phyloP scores from a whole-genome alignment of 306 rosid species.

The Psophocarpus tetragonolobus region DNA sequence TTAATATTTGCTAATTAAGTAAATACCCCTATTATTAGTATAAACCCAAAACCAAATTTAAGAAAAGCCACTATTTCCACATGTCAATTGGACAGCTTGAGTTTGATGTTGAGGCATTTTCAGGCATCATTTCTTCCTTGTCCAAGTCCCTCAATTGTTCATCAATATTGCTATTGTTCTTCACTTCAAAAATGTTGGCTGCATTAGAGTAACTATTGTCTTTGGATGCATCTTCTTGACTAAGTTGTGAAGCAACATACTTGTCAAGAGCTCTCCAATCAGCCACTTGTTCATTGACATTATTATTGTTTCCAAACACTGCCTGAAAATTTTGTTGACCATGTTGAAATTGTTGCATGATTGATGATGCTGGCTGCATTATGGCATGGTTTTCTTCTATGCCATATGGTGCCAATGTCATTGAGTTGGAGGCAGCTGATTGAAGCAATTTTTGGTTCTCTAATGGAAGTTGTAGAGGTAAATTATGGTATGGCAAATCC shows the following conservation, averaged over 20 bases:
- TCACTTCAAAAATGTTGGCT: constrained; percentile 32
- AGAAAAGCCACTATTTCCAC: constrained; percentile 52
- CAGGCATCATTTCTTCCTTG: constrained; percentile 38
- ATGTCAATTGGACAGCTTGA: constrained; percentile 62
- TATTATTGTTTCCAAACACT: constrained; percentile 31
- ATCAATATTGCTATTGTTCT: constrained; percentile 11
- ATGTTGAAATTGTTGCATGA: constrained; percentile 39
- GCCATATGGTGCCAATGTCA: background rate
- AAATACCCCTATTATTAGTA: constrained; percentile 4
- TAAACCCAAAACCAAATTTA: background rate
- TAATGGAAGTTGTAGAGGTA: constrained; percentile 46
- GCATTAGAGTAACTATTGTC: constrained; percentile 32
- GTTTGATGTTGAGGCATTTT: constrained; percentile 51
- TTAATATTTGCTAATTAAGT: background rate
- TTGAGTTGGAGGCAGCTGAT: background rate
- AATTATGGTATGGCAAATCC: constrained; percentile 41
- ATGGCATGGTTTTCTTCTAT: background rate
- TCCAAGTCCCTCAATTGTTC: constrained; percentile 35
- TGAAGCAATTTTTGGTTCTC: constrained; percentile 50
- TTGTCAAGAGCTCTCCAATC: constrained; percentile 95
- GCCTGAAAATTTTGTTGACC: constrained; percentile 12
- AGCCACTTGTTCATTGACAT: constrained; percentile 45
- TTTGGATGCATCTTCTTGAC: constrained; percentile 59
- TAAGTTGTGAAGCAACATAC: constrained; percentile 93
- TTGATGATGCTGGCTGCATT: constrained; percentile 27